Evolutionary conservation across 2,329 filamentous ascomycete genomes (phyloP), one percentile per base, ranked within the genome.

Genomic region (Aspergillus chevalieri): DNA sequence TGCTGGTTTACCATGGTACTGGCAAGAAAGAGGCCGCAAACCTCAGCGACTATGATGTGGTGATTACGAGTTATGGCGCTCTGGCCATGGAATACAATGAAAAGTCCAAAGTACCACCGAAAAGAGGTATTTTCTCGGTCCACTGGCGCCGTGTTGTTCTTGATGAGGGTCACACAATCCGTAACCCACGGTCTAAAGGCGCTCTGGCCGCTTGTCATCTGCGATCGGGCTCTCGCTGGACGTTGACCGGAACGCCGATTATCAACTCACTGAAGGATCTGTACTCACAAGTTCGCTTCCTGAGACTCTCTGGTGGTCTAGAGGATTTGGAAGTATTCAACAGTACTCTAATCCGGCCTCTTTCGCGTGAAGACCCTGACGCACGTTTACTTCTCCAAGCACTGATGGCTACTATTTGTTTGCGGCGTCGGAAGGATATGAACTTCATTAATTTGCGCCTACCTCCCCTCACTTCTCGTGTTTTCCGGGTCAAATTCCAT

Each of bases 391-490:
- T 92, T 3, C 76, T 94, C 3, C 86, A 92, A 61, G 78, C 82
- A 4, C 76, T 95, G 42, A 91, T 95, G 82, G 77, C 78, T n/a
- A 83, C 86, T 15, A 79, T 95, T 43, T 93, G 87, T 59, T 75
- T 95, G 19, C 81, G 90, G 34, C 82, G 90, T 34, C 86, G 84
- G 67, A 95, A 95, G 65, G 85, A 92, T 49, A 95, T 95, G 89
- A 78, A 79, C 4, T 95, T 94, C 61, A 80, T 95, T 47, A 88
- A 95, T 57, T 74, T 95, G 17, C 86, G 83, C 53, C 76, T 95
- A 7, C 89, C 90, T 0, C 75, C 83, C 12, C 83, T 94, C 61
- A 85, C 83, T 1, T 89, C 92, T 62, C 90, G 86, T 56, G 76
- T 93, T 5, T 84, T 93, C 59, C 81, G 81, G 7, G 82, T 95